Evolutionary conservation across 768 basidiomycete genomes (phyloP), one percentile per base, ranked within the genome.

Genomic region (Hericium rajendrae): DNA sequence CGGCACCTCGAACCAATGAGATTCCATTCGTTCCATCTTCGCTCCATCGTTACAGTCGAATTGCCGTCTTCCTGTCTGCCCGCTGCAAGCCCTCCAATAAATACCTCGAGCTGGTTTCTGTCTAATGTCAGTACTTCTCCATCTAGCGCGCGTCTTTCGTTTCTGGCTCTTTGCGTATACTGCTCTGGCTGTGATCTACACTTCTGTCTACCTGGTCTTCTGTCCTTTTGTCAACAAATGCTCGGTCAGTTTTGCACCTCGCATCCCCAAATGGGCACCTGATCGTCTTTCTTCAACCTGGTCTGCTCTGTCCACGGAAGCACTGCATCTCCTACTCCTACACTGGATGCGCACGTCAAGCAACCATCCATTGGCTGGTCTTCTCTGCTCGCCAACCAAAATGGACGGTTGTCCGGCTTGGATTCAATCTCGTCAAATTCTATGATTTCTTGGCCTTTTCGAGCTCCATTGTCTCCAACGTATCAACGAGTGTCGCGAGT

Each of bases 181-280:
- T 6, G 50, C 52, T 40, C 20, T 63, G 16, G 57, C 57, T 24
- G 57, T 62, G 16, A 46, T 64, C 48, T 62, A 63, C 56, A 64
- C 63, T 15, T 59, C 57, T 48, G 46, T 46, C 12, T 60, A 63
- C 51, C 41, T 60, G 26, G 38, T 63, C 40, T n/a, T 61, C 18
- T 63, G 62, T 26, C 62, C 62, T 18, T 58, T 63, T 49, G 32
- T 63, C 38, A 38, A 8, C 15, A 54, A 61, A 48, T 63, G 62
- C 46, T 56, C 62, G 12, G 39, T 46, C 24, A 43, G 54, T 38
- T 54, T 60, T 28, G 60, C 52, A 16, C 52, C 59, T 18, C 60
- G 61, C n/a, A 18, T 58, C 10, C 50, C 57, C 32, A 28, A 22
- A 22, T 50, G 49, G 37, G 12, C 57, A 15, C 43, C 48, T 20